Evolutionary conservation across 768 basidiomycete genomes (phyloP), one percentile per base, ranked within the genome.

Genomic region (Boletus reticuloceps): DNA sequence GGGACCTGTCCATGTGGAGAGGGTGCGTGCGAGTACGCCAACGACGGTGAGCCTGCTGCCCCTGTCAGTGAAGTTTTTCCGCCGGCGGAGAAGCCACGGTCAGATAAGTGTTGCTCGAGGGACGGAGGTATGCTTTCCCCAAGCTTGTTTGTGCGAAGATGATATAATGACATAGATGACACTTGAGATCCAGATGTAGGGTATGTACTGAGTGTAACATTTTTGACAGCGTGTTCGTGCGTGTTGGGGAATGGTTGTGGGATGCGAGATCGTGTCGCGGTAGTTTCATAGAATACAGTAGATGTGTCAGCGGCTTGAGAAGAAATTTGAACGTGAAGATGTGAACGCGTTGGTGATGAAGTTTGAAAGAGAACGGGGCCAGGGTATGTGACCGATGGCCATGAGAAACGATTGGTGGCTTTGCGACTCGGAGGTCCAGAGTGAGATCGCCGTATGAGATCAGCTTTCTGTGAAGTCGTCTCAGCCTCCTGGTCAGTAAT

Each of bases 231-330:
- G 49, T 55, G 64, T 51, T 64, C 62, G 54, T 62, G 66, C 13
- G 45, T 47, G 50, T 52, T 56, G 34, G 51, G 41, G 48, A 58
- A 55, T 51, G 56, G 53, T 44, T 60, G 69, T 20, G 64, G 39
- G 40, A 66, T 51, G 54, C 58, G 69, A 49, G 65, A 64, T 53
- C 63, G 73, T 52, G 78, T 64, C 60, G 69, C 68, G 31, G 69
- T 75, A 29, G 84, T 85, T 74, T 87, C 82, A 68, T 86, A 87
- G 74, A 76, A 86, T 80, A 87, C 82, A 80, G 81, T 84, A 59
- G 79, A 74, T 62, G 78, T 64, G 66, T 80, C 79, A 54, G 74
- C 62, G 31, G 47, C 20, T 40, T 53, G 65, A 67, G 69, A 52
- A 69, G 64, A 69, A 47, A 50, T 61, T 72, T 64, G 71, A 47